Percentiles rank a stretch among this genome's conserved stretches.
phyloP scores from a whole-genome alignment of 495 filamentous ascomycete genomes.

The Coniosporium apollinis region DNA sequence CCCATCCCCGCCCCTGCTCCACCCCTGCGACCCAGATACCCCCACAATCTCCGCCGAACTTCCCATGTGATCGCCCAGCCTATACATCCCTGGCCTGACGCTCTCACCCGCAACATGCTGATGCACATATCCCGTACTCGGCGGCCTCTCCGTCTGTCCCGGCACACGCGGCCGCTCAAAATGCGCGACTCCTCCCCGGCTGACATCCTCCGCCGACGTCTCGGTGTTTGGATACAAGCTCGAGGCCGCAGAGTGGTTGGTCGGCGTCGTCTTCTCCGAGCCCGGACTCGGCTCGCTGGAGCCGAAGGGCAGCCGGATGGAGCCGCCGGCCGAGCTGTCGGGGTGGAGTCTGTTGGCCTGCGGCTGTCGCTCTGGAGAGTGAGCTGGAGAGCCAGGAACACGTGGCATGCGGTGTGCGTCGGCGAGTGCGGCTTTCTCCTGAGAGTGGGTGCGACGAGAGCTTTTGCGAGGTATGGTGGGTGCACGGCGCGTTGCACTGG shows the following conservation, averaged over 20 bases:
- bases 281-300: constrained; percentile 16
- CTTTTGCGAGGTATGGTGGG: constrained; percentile 44
- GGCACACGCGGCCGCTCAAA: too few species aligned
- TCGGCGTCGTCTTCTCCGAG: too few species aligned
- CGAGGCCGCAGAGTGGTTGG: too few species aligned
- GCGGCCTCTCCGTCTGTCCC: constrained; percentile 42
- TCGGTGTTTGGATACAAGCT: too few species aligned
- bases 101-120: constrained; percentile 45
- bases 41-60: constrained; percentile 17
- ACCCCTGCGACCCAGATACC: too few species aligned
- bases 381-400: too few species aligned
- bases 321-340: too few species aligned
- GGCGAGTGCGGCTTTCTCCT: too few species aligned
- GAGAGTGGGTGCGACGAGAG: constrained; percentile 25
- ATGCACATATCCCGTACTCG: constrained; percentile 57
- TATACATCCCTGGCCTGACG: constrained; percentile 23
- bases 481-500: constrained; percentile 23
- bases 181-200: too few species aligned
- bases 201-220: too few species aligned
- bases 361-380: constrained; percentile 16
- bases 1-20: constrained; percentile 10
- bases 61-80: constrained; percentile 10
- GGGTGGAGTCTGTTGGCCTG: constrained; percentile 8
- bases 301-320: constrained; percentile 1
- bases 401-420: too few species aligned